phyloP scores from a whole-genome alignment of 164 flowering plant genomes.

The Liquidambar formosana region DNA sequence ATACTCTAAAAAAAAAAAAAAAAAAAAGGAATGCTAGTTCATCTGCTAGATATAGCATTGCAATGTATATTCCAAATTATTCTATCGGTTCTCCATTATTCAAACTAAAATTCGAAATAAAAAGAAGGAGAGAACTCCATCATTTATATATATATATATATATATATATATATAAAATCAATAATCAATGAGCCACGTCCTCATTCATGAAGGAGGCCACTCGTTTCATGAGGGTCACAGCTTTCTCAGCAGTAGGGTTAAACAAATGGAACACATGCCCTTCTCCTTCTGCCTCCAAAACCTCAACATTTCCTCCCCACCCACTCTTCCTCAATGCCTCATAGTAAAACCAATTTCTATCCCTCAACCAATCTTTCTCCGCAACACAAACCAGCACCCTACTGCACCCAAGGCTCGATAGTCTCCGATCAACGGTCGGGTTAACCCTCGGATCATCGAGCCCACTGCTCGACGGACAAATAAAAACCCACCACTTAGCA shows the following conservation, averaged over 20 bases:
- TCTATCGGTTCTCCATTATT: no score
- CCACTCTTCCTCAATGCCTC: conserved; percentile 18
- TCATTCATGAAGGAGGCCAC: conserved; percentile 14
- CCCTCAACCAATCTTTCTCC: conserved; percentile 19
- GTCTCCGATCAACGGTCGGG: conserved; percentile 1
- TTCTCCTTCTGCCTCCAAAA: conserved; percentile 21
- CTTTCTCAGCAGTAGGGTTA: conserved; percentile 12
- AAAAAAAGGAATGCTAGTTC: no score
- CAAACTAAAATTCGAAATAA: no score
- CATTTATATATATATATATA: no score
- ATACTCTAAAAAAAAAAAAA: no score
- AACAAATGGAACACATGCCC: conserved; percentile 24
- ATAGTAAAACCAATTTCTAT: conserved; percentile 7
- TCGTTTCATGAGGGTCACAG: conserved; percentile 1
- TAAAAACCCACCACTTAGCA: not conserved
- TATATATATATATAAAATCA: no score
- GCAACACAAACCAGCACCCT: conserved; percentile 20
- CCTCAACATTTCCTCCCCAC: conserved; percentile 17
- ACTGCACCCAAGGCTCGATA: conserved; percentile 13
- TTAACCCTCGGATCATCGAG: conserved; percentile 11
- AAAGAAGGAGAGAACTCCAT: no score
- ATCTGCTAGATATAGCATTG: no score
- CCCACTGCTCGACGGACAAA: conserved; percentile 15
- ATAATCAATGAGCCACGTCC: no score
- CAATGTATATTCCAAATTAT: no score